Base-by-base conservation (phyloP, 352 stramenopile species). In the Pythium brachiatum region DNA sequence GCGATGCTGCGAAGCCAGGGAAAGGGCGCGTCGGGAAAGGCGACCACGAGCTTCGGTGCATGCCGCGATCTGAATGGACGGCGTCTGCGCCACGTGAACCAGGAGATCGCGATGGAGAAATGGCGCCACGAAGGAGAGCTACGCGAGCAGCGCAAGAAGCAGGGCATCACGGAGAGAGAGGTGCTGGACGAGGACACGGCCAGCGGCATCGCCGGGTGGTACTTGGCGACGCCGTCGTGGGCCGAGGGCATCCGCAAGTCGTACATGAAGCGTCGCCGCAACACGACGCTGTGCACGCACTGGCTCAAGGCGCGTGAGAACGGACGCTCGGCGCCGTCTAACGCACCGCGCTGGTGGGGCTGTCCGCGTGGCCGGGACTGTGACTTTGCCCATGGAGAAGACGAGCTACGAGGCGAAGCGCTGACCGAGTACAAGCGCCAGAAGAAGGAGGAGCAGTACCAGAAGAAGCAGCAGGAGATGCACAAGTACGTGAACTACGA, bases 21-120 rank as follows among this genome's bases (percentile, higher is more conserved):
- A 2, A 95, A 95, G 58, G 78, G 81, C 1, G 73, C 85, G 8
- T 78, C 83, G 0, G 73, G 76, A 39, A 91, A 88, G 60, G 69
- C 76, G 7, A 93, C 85, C 39, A 91, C 81, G 20, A 81, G 80
- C 68, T 94, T 92, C 54, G 85, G 85, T 21, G 82, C 85, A 12
- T 94, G 85, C 53, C 81, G 85, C 57, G 85, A 94, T 31, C 69
- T 94, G 32, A 81, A 92, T 54, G 86, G 86, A 21, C 81, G 86
- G 16, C 80, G 86, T 0, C 69, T 94, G 56, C 84, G 86, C 8
- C 86, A 95, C 51, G 86, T 95, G 66, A 95, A 94, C 67, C 85
- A 95, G 53, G 85, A 95, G 66, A 83, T 95, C 60, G 81, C 81
- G 1, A 83, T 94, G 72, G 70, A 80, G 47, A 94, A 95, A 70